Base-by-base conservation (phyloP, 805 yeast genomes). In the Candida saitoana region DNA sequence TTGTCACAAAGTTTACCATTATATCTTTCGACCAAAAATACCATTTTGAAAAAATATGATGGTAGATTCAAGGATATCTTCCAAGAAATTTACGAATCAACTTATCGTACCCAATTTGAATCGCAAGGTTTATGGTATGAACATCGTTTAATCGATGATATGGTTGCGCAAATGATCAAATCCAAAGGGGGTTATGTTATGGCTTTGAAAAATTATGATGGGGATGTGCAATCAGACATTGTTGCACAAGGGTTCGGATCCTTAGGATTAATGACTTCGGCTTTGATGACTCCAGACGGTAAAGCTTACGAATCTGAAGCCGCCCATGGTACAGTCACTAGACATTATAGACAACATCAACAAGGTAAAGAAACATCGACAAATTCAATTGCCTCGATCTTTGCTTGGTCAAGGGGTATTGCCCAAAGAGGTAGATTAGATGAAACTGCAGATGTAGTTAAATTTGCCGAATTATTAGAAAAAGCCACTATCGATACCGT, bases 171-270 rank as follows among this genome's bases (percentile, higher is more conserved):
- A 65, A 85, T 85, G 93, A 65, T 85, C 57, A 85, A 85, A 63
- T 84, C 91, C 18, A 80, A 81, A 55, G 93, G 93, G 56, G 93
- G 93, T 4, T 85, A 76, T 57, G 77, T 84, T 47, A 76, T 85
- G 72, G 91, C 91, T 38, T 71, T 85, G 71, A 85, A 85, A 64
- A 85, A 85, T 64, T 85, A 85, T 58, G 93, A 85, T 60, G 93
- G 93, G 64, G 93, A 85, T 60, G 93, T 85, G 42, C 88, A 84
- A 63, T 79, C 87, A 5, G 93, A 85, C 61, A 84, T 85, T 48
- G 90, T 85, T 42, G 93, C 93, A 3, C 93, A 85, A 65, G 93
- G 93, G 36, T 85, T 85, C 50, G 93, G 93, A 18, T 84, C 91
- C 2, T 69, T 85, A 49, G 93, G 93, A 41, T 73, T 85, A 49